These are phyloP conservation scores for Eucalyptus leucophloia DNA, from an alignment of 345 rosid genomes.

Conservation along the genomic window DNA sequence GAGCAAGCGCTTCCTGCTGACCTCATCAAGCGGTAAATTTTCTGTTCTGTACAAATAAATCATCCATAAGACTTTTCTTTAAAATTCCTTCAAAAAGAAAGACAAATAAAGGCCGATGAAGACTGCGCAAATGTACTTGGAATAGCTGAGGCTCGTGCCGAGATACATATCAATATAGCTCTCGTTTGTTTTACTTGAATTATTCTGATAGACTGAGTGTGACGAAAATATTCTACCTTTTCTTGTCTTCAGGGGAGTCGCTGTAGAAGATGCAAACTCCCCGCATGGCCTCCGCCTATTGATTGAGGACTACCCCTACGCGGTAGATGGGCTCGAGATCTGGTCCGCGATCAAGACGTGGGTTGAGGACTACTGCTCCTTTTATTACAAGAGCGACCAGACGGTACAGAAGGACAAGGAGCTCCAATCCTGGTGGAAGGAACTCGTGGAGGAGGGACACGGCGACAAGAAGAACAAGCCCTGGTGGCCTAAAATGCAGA, in stretches of 20 bases:
- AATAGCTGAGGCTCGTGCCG: background rate
- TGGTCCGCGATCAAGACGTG: conserved; percentile 27
- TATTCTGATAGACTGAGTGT: background rate
- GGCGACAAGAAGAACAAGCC: conserved; percentile 19
- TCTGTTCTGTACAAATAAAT: background rate
- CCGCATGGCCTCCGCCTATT: background rate
- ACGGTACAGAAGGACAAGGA: conserved; percentile 9
- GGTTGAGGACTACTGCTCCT: conserved; percentile 18
- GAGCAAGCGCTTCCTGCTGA: conserved; percentile 33
- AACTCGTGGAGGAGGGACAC: conserved; percentile 21
- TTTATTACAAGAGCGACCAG: conserved; percentile 12
- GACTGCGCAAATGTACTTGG: background rate
- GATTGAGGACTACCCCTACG: conserved; percentile 24
- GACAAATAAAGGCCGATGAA: background rate
- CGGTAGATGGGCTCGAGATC: conserved; percentile 27
- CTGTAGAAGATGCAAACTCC: background rate
- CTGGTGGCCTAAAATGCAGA: conserved; percentile 22
- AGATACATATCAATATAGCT: background rate
- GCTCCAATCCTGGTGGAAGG: conserved; percentile 36
- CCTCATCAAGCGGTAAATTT: conserved; percentile 16
- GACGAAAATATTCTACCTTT: background rate
- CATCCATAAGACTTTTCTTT: background rate
- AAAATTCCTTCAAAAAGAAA: background rate
- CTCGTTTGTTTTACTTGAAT: background rate
- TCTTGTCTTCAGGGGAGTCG: background rate